Conservation (phyloP, 2,329 filamentous ascomycete genomes). For the Dactylonectria estremocensis region DNA sequence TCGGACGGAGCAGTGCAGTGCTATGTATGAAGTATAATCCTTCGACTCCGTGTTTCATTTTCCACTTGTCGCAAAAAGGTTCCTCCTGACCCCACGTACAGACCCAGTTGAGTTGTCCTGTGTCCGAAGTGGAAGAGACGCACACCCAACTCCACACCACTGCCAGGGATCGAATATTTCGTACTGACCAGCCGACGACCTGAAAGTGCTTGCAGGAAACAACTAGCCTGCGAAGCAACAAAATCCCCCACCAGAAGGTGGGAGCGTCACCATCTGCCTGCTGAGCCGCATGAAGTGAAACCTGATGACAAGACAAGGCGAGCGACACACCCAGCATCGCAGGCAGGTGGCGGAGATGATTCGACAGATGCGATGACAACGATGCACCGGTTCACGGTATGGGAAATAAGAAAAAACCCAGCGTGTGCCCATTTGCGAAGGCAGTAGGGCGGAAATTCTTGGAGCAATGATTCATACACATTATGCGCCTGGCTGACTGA, state of each 20-base stretch:
- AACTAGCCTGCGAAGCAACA: conserved; percentile 11
- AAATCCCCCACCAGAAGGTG: background rate
- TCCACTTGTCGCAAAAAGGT: conserved; percentile 27
- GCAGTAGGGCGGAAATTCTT: background rate
- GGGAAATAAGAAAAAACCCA: conserved; percentile 24
- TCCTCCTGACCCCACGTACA: conserved; percentile 20
- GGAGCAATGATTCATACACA: conserved; percentile 6
- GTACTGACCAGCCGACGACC: conserved; percentile 19
- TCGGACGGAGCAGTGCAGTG: conserved; percentile 25
- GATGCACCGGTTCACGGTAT: background rate
- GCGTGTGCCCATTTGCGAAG: background rate
- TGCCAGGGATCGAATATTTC: conserved; percentile 18
- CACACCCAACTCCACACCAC: conserved; percentile 1
- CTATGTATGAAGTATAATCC: background rate
- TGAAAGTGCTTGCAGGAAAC: conserved; percentile 32
- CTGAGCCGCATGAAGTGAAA: conserved; percentile 28
- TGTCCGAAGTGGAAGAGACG: conserved; percentile 1
- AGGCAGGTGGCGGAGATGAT: conserved; percentile 2
- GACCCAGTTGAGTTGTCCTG: background rate
- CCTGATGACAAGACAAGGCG: conserved; percentile 19
- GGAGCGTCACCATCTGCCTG: conserved; percentile 10
- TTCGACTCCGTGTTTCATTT: conserved; percentile 26
- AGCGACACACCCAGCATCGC: conserved; percentile 3
- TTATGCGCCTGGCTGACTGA: background rate
- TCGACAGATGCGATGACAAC: conserved; percentile 1